Base-by-base conservation (phyloP, 163 green algal species). In the Coccomyxa subellipsoidea region DNA sequence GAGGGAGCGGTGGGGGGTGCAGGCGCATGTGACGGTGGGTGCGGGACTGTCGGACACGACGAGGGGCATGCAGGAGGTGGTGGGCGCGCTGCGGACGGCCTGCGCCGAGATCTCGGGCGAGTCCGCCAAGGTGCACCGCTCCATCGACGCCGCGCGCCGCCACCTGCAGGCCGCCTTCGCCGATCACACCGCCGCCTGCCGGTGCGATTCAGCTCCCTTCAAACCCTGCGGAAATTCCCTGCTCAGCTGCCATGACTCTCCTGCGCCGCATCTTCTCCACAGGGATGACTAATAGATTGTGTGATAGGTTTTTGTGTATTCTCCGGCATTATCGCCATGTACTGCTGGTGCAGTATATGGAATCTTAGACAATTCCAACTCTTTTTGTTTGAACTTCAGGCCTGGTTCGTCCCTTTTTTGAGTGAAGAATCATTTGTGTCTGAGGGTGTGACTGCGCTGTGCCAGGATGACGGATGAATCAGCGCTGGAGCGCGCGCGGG, bases 21-120 rank as follows among this genome's bases (percentile, higher is more conserved):
- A 83, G 79, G 38, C 69, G 70, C 80, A 80, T 31, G 39, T n/a
- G 36, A 71, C 27, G 23, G 34, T 72, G 32, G 32, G 36, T 6
- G 40, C 39, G 25, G 76, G 80, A 9, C 40, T 83, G 70, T 70
- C 71, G 5, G 80, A 72, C 31, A 36, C 38, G 10, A 77, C 40
- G 0, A 35, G 29, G 32, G 32, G 70, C 27, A 37, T 76, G 34
- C 80, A 83, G 70, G 69, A 80, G 70, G 59, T 83, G 80, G 80
- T 83, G 70, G 40, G 25, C n/a, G 31, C 53, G 4, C 39, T 83
- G 70, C 39, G 80, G 32, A n/a, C 29, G 70, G 70, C 73, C 31
- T 83, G 79, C 38, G 38, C 32, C 7, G 80, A 71, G 9, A 31
- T 83, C 3, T 38, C 70, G 53, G 39, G 18, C 31, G 80, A 81